phyloP scores from a whole-genome alignment of 352 stramenopile genomes.

The Pythium apleroticum region DNA sequence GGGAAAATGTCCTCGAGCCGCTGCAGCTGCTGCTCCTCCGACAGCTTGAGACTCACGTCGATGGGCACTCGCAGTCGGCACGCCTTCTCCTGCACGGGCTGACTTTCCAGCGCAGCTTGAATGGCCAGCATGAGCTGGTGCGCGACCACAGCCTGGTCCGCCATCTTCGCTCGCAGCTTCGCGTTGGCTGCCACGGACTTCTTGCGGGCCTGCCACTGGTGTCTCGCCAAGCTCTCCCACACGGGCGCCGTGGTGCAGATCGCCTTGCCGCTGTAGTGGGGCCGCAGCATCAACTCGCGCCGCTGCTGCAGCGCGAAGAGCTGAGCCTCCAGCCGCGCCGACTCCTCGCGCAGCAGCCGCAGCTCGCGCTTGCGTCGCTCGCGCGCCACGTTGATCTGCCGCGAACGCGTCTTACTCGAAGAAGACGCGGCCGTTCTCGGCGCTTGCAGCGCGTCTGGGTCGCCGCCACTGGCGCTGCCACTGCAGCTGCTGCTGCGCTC shows the following conservation, averaged over 20 bases:
- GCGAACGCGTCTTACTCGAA: not conserved
- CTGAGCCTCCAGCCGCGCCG: not conserved
- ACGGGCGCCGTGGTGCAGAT: slow-evolving; percentile 23
- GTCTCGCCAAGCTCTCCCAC: slow-evolving; percentile 41
- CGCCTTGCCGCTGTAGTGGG: not conserved
- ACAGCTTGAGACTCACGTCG: slow-evolving; percentile 1
- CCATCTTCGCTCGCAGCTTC: not conserved
- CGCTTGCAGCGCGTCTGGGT: not conserved
- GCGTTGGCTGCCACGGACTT: slow-evolving; percentile 24
- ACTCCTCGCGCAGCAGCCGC: not conserved
- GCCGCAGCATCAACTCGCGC: not conserved
- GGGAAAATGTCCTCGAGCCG: slow-evolving; percentile 1
- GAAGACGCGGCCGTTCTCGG: no score
- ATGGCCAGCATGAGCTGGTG: not conserved
- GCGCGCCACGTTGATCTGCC: not conserved
- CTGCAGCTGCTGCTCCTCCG: slow-evolving; percentile 1
- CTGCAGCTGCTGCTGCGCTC: not conserved
- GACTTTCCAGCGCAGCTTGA: not conserved
- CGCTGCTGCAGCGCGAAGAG: not conserved
- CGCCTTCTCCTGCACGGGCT: not conserved
- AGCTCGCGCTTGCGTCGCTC: not conserved
- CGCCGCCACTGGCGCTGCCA: not conserved
- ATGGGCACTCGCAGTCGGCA: not conserved
- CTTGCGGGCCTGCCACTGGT: slow-evolving; percentile 40
- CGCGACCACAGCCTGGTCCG: not conserved